These are phyloP conservation scores for Citrullus mucosospermus DNA, from an alignment of 306 rosid species.

Conservation along the genomic window DNA sequence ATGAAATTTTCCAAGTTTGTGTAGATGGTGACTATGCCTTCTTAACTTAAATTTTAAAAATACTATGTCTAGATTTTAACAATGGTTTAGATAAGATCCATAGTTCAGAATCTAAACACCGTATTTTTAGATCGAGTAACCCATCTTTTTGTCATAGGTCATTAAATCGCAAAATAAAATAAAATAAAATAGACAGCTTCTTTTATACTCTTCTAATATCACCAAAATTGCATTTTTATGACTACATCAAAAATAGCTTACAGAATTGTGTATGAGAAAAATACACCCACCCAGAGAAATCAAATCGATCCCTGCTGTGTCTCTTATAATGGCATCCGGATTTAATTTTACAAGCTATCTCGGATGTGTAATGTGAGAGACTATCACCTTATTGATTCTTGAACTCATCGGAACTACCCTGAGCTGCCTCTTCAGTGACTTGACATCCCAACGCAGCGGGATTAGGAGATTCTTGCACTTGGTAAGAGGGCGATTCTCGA, in stretches of 20 bases:
- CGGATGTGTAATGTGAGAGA: background rate
- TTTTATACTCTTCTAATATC: background rate
- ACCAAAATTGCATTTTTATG: constrained; percentile 15
- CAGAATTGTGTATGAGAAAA: background rate
- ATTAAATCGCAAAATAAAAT: too few species aligned
- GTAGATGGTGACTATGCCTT: too few species aligned
- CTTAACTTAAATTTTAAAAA: too few species aligned
- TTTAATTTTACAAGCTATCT: constrained; percentile 12
- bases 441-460: constrained; percentile 43
- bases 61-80: too few species aligned
- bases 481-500: constrained; percentile 26
- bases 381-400: constrained; percentile 39
- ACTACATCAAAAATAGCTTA: background rate
- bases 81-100: too few species aligned
- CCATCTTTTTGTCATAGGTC: too few species aligned
- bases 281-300: background rate
- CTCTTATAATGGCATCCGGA: constrained; percentile 16
- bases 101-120: too few species aligned
- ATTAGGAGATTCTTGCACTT: constrained; percentile 37
- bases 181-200: too few species aligned
- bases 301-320: constrained; percentile 9
- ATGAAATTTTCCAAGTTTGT: too few species aligned
- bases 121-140: too few species aligned
- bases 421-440: constrained; percentile 40
- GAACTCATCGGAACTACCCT: constrained; percentile 42